A percentile compares a stretch with the other conserved stretches of the same genome.
These are phyloP conservation scores for Agastache rugosa DNA, from an alignment of 257 asterid species.

Conservation along the genomic window DNA sequence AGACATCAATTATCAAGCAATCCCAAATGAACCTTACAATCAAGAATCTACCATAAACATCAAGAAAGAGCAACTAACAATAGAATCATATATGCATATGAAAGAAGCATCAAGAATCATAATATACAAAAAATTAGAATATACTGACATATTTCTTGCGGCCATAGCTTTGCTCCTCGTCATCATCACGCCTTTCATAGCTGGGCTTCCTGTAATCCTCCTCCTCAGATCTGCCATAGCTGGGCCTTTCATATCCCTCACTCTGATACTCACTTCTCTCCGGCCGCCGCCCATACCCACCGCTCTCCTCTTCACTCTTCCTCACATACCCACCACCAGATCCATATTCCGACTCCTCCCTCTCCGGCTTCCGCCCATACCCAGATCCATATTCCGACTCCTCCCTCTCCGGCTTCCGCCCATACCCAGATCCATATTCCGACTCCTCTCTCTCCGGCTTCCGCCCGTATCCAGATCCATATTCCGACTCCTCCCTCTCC, in stretches of 20 bases:
- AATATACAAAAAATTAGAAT: not conserved
- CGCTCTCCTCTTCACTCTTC: conserved; percentile 22
- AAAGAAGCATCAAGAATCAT: not conserved
- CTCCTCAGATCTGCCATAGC: conserved; percentile 72
- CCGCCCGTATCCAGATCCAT: conserved; percentile 37
- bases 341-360: conserved; percentile 29
- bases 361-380: conserved; percentile 37
- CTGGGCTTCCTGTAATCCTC: conserved; percentile 59
- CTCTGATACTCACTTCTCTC: conserved; percentile 41
- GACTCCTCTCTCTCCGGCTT: conserved; percentile 23
- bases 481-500: conserved; percentile 28
- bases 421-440: conserved; percentile 43
- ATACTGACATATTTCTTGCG: conserved; percentile 76
- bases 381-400: conserved; percentile 27
- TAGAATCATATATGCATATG: not conserved
- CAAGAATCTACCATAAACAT: conserved; percentile 16
- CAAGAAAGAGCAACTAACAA: not conserved
- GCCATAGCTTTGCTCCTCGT: conserved; percentile 55
- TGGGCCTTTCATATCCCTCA: conserved; percentile 58
- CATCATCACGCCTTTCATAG: conserved; percentile 60
- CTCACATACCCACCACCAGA: conserved; percentile 39
- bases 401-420: conserved; percentile 38
- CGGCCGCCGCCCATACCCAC: conserved; percentile 43
- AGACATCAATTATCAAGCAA: too few species aligned
- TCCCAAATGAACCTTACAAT: not conserved